These are phyloP conservation scores for Daldinia decipiens DNA, from an alignment of 495 filamentous ascomycete genomes.

Conservation along the genomic window DNA sequence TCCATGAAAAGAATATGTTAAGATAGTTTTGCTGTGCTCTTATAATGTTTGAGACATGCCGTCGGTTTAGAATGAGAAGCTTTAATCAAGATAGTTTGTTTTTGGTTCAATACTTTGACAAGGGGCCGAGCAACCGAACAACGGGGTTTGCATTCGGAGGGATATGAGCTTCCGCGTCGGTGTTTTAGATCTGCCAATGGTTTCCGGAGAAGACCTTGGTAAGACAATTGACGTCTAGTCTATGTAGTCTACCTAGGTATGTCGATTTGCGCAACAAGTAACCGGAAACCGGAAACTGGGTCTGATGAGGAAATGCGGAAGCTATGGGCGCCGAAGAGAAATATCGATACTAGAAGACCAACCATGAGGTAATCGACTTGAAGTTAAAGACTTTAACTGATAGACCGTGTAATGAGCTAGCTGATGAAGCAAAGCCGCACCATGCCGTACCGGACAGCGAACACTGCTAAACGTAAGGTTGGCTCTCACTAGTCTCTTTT, in stretches of 20 bases:
- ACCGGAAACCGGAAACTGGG: constrained; percentile 29
- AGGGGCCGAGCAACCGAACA: constrained; percentile 25
- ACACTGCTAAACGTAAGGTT: constrained; percentile 21
- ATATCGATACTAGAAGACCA: constrained; percentile 19
- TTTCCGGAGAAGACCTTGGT: constrained; percentile 9
- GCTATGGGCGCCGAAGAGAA: constrained; percentile 26
- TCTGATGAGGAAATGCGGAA: constrained; percentile 36
- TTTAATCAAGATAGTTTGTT: constrained; percentile 15
- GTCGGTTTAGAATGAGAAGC: constrained; percentile 8
- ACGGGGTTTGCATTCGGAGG: constrained; percentile 14
- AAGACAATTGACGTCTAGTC: constrained; percentile 8
- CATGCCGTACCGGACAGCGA: constrained; percentile 6
- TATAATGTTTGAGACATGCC: constrained; percentile 1
- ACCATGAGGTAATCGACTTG: constrained; percentile 35
- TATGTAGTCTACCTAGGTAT: background rate
- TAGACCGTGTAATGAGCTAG: constrained; percentile 12
- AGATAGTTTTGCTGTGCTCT: background rate
- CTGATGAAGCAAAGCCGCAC: constrained; percentile 20
- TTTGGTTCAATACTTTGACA: constrained; percentile 20
- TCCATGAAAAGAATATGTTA: constrained; percentile 10
- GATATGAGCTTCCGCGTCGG: constrained; percentile 31
- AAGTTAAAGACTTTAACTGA: no score
- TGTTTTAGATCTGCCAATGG: constrained; percentile 28
- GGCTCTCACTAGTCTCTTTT: constrained; percentile 34
- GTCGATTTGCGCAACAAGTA: constrained; percentile 12